phyloP scores from a whole-genome alignment of 1,284 basidiomycete genomes.

The Golubevia sp. region DNA sequence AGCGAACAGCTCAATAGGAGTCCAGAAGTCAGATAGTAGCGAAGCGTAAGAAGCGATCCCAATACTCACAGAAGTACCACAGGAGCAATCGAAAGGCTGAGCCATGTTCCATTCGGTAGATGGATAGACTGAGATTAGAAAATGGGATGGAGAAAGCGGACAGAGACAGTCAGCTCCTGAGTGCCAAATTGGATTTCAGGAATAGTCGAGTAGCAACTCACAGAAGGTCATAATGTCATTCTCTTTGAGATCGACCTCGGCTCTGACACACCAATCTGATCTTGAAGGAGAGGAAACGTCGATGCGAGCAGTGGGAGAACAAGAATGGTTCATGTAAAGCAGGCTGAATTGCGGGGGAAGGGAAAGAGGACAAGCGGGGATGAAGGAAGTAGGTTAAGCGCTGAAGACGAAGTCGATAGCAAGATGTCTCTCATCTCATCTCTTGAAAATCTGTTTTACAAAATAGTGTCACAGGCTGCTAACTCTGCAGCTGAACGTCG shows the following conservation, averaged over 20 bases:
- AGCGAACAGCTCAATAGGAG: too few species aligned
- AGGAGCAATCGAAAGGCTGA: slow-evolving; percentile 51
- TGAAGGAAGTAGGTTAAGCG: not conserved
- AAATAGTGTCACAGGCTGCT: too few species aligned
- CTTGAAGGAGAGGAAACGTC: slow-evolving; percentile 12
- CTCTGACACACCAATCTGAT: slow-evolving; percentile 11
- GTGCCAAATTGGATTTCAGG: not conserved
- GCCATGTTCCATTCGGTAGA: slow-evolving; percentile 53
- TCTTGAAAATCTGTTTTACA: too few species aligned
- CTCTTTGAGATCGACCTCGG: slow-evolving; percentile 32
- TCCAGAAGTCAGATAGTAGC: too few species aligned
- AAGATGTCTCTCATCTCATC: too few species aligned
- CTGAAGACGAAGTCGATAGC: not conserved
- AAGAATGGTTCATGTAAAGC: slow-evolving; percentile 56
- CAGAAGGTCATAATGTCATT: slow-evolving; percentile 51
- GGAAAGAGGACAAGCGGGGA: not conserved
- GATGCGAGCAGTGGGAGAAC: slow-evolving; percentile 43
- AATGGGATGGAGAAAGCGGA: not conserved
- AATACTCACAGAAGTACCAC: slow-evolving; percentile 9
- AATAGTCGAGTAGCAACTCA: too few species aligned
- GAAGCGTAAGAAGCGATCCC: not conserved
- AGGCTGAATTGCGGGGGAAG: slow-evolving; percentile 24
- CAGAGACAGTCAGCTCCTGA: too few species aligned
- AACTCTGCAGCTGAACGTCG: too few species aligned
- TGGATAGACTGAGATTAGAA: slow-evolving; percentile 37